Evolutionary conservation across 495 filamentous ascomycete genomes (phyloP).

Genomic region (Xylaria telfairii): DNA sequence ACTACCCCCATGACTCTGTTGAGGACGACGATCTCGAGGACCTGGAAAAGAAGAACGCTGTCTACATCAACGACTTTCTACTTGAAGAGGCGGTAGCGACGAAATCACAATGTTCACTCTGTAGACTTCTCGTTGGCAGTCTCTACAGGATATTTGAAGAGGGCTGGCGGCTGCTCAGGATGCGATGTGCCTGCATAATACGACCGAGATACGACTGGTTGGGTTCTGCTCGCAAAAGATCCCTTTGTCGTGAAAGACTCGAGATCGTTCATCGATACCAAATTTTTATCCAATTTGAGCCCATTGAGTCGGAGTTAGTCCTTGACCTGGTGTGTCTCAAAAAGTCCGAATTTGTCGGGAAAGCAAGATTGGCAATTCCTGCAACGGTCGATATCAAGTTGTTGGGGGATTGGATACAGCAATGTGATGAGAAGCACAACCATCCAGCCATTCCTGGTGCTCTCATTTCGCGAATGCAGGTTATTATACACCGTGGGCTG

Average conservation of each 20-base stretch:
- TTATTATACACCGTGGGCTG: background rate
- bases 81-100: conserved; percentile 1
- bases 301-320: background rate
- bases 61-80: conserved; percentile 2
- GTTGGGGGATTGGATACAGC: background rate
- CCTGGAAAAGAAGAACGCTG: conserved; percentile 9
- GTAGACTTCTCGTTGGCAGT: background rate
- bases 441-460: background rate
- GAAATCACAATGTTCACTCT: conserved; percentile 3
- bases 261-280: conserved; percentile 7
- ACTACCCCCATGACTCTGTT: background rate
- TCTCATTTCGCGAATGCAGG: background rate
- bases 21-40: conserved; percentile 1
- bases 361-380: background rate
- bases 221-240: background rate
- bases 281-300: conserved; percentile 9
- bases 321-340: background rate
- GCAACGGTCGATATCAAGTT: background rate
- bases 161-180: background rate
- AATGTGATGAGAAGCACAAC: conserved; percentile 3
- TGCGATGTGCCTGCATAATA: conserved; percentile 12
- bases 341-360: background rate
- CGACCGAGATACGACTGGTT: conserved; percentile 15
- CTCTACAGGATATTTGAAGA: background rate
- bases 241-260: background rate